Evolutionary conservation across 202 grass and related monocot genomes (phyloP).

Genomic region (Thinopyrum obtusiflorum): DNA sequence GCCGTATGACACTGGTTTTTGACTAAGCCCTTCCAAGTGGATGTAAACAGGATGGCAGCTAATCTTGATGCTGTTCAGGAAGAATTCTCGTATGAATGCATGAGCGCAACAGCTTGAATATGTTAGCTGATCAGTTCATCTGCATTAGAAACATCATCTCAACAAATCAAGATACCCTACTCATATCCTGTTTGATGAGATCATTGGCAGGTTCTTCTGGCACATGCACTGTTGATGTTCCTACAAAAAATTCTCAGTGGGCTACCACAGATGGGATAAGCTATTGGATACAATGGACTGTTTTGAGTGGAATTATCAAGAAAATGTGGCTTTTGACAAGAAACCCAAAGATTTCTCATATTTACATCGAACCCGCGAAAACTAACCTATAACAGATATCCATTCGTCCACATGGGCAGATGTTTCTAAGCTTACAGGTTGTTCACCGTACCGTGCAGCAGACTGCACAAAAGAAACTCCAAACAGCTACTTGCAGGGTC

Average conservation of each 20-base stretch:
- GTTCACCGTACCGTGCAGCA: neutral
- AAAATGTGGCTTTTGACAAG: neutral
- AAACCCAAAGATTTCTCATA: conserved; percentile 38
- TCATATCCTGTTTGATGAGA: too few relatives aligned
- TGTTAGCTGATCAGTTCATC: neutral
- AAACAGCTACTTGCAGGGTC: conserved; percentile 37
- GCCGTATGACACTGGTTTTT: too few relatives aligned
- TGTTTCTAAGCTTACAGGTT: conserved; percentile 16
- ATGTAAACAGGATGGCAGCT: neutral
- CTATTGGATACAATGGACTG: neutral
- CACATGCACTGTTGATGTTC: neutral
- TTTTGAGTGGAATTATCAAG: neutral
- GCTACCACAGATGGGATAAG: neutral
- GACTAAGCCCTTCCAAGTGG: neutral
- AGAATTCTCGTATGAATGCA: neutral
- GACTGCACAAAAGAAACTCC: conserved; percentile 5
- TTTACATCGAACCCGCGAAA: conserved; percentile 36
- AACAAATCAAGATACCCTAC: neutral
- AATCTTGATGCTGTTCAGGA: neutral
- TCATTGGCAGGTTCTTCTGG: neutral
- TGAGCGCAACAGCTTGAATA: neutral
- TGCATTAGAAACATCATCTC: neutral
- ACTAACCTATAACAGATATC: conserved; percentile 29
- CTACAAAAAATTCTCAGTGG: neutral
- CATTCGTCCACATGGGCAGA: neutral